phyloP scores from a whole-genome alignment of 345 rosid genomes.

The Microcos paniculata region DNA sequence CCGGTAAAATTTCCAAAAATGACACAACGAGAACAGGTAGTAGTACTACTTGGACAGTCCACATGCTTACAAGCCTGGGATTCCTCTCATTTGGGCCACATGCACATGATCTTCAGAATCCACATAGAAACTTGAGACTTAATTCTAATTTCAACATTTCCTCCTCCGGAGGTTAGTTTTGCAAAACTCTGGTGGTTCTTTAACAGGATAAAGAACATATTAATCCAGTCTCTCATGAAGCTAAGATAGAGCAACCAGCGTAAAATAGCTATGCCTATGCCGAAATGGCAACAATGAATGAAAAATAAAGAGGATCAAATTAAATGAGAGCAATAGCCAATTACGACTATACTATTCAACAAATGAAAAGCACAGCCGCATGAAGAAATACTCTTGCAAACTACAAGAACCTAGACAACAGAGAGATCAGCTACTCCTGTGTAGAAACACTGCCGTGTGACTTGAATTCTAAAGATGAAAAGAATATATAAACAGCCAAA shows the following conservation, averaged over 20 bases:
- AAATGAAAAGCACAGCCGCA: neutral
- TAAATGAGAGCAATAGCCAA: neutral
- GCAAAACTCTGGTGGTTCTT: neutral
- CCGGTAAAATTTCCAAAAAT: no score
- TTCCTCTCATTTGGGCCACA: neutral
- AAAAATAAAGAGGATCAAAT: neutral
- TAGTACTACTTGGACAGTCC: constrained; percentile 4
- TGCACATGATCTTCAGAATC: constrained; percentile 10
- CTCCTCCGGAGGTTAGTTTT: no score
- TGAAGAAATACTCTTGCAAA: neutral
- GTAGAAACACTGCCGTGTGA: neutral
- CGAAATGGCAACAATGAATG: neutral
- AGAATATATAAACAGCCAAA: constrained; percentile 1
- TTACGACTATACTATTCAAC: neutral
- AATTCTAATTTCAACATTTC: no score
- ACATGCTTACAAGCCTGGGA: neutral
- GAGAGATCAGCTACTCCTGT: neutral
- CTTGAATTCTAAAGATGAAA: constrained; percentile 1
- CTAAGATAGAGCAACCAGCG: neutral
- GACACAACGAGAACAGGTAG: neutral
- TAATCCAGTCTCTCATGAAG: no score
- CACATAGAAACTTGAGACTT: neutral
- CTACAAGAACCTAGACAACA: neutral
- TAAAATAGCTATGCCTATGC: no score
- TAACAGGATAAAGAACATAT: no score